Evolutionary conservation across 164 flowering plant genomes (phyloP).

Genomic region (Macadamia tetraphylla): DNA sequence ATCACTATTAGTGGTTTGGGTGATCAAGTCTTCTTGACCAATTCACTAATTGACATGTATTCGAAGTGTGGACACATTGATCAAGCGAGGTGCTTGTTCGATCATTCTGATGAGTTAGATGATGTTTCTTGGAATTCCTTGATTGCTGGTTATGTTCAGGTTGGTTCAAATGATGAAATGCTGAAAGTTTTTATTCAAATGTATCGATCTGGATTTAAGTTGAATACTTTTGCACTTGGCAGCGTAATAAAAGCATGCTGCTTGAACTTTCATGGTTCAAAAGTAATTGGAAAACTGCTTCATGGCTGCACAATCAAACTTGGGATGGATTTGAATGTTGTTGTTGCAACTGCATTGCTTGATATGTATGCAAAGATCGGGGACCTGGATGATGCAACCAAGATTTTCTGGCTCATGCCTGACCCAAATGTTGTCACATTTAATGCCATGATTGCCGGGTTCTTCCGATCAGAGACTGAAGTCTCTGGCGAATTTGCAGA

Average conservation of each 20-base stretch:
- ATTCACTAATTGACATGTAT: conserved; percentile 52
- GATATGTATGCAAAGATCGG: conserved; percentile 56
- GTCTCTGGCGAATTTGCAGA: conserved; percentile 16
- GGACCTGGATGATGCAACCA: conserved; percentile 26
- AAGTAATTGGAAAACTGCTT: conserved; percentile 33
- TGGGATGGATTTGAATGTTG: conserved; percentile 40
- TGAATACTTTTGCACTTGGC: conserved; percentile 41
- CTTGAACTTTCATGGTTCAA: conserved; percentile 13
- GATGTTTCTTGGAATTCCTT: conserved; percentile 55
- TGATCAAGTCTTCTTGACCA: conserved; percentile 26
- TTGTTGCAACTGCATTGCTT: conserved; percentile 53
- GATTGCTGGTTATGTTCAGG: conserved; percentile 40
- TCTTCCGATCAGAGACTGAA: conserved; percentile 20
- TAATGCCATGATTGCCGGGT: conserved; percentile 63
- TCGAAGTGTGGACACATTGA: conserved; percentile 43
- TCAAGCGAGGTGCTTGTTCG: conserved; percentile 39
- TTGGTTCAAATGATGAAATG: conserved; percentile 29
- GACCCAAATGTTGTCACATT: conserved; percentile 40
- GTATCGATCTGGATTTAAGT: conserved; percentile 40
- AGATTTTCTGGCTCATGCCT: conserved; percentile 35
- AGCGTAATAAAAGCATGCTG: conserved; percentile 50
- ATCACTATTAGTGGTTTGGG: conserved; percentile 32
- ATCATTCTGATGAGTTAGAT: conserved; percentile 35
- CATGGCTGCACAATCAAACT: conserved; percentile 35
- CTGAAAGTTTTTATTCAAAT: conserved; percentile 31